Evolutionary conservation across 1,284 basidiomycete genomes (phyloP).

Genomic region (Boletus smithii): DNA sequence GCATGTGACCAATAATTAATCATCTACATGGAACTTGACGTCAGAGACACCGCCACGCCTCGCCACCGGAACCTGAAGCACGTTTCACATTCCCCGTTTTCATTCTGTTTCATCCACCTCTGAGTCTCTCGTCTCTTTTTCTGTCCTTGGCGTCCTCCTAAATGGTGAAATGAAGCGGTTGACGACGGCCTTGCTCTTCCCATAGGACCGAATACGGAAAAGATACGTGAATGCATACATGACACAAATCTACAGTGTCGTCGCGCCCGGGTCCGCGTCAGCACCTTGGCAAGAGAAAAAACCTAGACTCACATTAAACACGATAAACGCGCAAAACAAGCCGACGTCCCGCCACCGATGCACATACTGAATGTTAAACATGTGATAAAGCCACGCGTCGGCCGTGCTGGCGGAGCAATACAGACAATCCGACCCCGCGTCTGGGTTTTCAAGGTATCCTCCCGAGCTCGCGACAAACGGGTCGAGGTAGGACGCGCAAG

Average conservation of each 20-base stretch:
- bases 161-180: neutral
- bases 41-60: no score
- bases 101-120: neutral
- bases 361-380: slow-evolving; percentile 48
- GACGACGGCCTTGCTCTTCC: slow-evolving; percentile 8
- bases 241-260: slow-evolving; percentile 30
- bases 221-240: slow-evolving; percentile 38
- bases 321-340: slow-evolving; percentile 42
- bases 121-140: no score
- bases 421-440: slow-evolving; percentile 55
- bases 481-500: slow-evolving; percentile 67
- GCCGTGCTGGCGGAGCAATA: slow-evolving; percentile 59
- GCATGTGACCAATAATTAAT: no score
- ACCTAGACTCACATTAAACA: slow-evolving; percentile 52
- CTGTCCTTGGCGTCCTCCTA: neutral
- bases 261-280: no score
- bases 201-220: slow-evolving; percentile 35
- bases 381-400: slow-evolving; percentile 41
- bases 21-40: no score
- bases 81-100: no score
- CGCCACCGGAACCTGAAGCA: no score
- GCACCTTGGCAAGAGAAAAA: no score
- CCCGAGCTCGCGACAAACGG: slow-evolving; percentile 60
- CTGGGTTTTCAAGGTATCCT: slow-evolving; percentile 77
- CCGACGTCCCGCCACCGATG: slow-evolving; percentile 54